A percentile compares a stretch with the other conserved stretches of the same genome.
These are phyloP conservation scores for Dendrobium chrysotoxum DNA, from an alignment of 106 monocot species.

Conservation along the genomic window DNA sequence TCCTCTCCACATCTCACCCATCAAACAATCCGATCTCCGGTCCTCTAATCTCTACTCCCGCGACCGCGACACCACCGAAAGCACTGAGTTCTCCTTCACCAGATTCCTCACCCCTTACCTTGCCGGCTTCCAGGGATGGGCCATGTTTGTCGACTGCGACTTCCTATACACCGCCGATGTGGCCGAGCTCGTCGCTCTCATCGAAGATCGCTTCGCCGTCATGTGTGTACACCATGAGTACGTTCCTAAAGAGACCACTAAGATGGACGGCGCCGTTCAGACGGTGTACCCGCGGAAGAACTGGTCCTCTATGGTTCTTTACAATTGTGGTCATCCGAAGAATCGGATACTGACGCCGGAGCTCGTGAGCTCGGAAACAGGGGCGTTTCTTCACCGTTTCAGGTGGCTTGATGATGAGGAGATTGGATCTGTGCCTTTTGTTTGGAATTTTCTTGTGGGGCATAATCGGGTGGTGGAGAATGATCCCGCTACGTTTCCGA, in stretches of 20 bases:
- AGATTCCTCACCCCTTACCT: constrained; percentile 88
- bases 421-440: constrained; percentile 72
- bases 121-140: constrained; percentile 66
- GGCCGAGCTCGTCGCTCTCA: constrained; percentile 31
- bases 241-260: constrained; percentile 56
- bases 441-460: constrained; percentile 92
- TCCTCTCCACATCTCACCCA: constrained; percentile 52
- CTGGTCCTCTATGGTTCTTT: constrained; percentile 93
- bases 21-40: constrained; percentile 78
- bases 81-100: constrained; percentile 97
- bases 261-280: constrained; percentile 93
- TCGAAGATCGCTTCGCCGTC: constrained; percentile 54
- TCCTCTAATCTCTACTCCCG: constrained; percentile 58
- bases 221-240: constrained; percentile 94
- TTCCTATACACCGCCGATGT: constrained; percentile 79
- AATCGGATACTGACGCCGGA: constrained; percentile 66
- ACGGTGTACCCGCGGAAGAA: constrained; percentile 90
- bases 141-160: constrained; percentile 88
- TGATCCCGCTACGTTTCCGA: constrained; percentile 41
- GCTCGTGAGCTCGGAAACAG: constrained; percentile 56
- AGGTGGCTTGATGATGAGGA: constrained; percentile 80
- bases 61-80: constrained; percentile 57
- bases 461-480: constrained; percentile 50
- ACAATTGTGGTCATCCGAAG: constrained; percentile 88
- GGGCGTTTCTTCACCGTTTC: constrained; percentile 85